Evolutionary conservation across 495 filamentous ascomycete genomes (phyloP), one percentile per base, ranked within the genome.

Genomic region (Trichoderma erinaceum): DNA sequence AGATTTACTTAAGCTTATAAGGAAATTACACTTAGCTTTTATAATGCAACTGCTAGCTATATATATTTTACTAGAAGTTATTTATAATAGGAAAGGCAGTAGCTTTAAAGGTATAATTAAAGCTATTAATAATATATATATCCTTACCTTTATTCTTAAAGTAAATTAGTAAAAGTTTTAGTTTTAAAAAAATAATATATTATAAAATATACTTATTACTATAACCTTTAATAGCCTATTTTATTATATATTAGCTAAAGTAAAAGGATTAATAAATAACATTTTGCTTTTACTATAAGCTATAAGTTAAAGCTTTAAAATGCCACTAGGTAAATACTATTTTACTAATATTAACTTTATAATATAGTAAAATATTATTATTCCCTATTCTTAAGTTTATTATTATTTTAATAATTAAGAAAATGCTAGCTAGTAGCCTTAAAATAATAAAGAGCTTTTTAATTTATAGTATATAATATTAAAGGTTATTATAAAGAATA

Each of bases 121-220:
- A 4, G 21, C 23, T 64, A 25, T 64, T 32, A 64, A 64, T 64
- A 64, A 23, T 4, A 64, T 29, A 25, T 29, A 27, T 64, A 64
- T 64, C 13, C 21, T 64, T 8, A n/a, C 21, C 8, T 64, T 27
- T 64, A 64, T 64, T 13, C 61, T 21, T 41, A 32, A 29, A 32
- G 35, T 64, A 64, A 64, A n/a, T 7, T 29, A 64, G 21, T 61
- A 67, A 38, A 29, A 38, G 4, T 67, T 56, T 29, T 67, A 56
- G 41, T n/a, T n/a, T n/a, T n/a, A n/a, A n/a, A n/a, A n/a, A n/a
- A n/a, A n/a, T n/a, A n/a, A n/a, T n/a, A n/a, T n/a, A n/a, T n/a
- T n/a, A n/a, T n/a, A n/a, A n/a, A n/a, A n/a, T n/a, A n/a, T n/a
- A n/a, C n/a, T n/a, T n/a, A n/a, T n/a, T n/a, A n/a, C n/a, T n/a